Evolutionary conservation across 2,329 filamentous ascomycete species (phyloP), one percentile per base, ranked within the genome.

Genomic region (Diaporthe nobilis): DNA sequence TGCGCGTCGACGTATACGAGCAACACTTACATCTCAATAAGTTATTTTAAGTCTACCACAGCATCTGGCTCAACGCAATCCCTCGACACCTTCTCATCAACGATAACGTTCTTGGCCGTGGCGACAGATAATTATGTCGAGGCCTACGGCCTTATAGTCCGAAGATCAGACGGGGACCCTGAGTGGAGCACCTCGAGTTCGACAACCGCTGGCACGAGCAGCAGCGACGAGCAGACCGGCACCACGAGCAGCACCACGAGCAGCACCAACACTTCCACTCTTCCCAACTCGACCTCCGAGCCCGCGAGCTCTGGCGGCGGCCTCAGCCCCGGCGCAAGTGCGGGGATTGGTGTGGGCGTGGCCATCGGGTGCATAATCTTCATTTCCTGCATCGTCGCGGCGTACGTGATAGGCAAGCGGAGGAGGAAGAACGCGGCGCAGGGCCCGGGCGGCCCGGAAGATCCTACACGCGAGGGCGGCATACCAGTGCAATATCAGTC

Each of bases 311-410:
- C 65, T 37, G 65, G n/a, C 20, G n/a, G 51, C 31, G 67, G 51
- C 4, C 67, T 71, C 37, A 58, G 67, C 51, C 17, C 44, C 37
- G 67, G 67, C 34, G 67, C 67, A 9, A 71, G 67, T 6, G 67
- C 34, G 37, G 67, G 67, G 2, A 71, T 71, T 4, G 67, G 67
- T 1, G 67, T 71, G 9, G 67, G 67, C 37, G 67, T 71, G 67
- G 67, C 34, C 2, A n/a, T 71, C 31, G 67, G 67, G 17, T 71
- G 67, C 17, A 57, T 71, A 25, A 15, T 71, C 37, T 71, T 79
- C 79, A 58, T 71, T 10, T 39, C n/a, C n/a, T 57, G 67, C 20
- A 57, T 71, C 34, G 67, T 42, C 15, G 67, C 67, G 2, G 67
- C 67, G 25, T 71, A 71, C 37, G n/a, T 71, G 6, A 58, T 71